Percentiles rank a stretch among this genome's conserved stretches.
These are phyloP conservation scores for Pigoraptor vietnamica DNA, from an alignment of 78 protist genomes.

Conservation along the genomic window DNA sequence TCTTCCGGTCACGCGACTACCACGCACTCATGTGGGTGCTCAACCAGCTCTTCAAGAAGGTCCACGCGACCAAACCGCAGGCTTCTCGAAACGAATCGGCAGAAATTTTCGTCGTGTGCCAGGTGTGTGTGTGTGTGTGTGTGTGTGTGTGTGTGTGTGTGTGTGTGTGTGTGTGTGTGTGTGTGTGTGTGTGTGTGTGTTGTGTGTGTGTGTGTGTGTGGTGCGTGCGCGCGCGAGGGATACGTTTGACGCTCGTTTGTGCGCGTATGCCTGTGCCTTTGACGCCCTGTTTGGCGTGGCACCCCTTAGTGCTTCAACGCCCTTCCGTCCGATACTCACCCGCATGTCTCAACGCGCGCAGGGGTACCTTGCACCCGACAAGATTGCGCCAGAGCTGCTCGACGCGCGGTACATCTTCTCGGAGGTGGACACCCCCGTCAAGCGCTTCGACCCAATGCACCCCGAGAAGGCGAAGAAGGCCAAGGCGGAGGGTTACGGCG, in stretches of 20 bases:
- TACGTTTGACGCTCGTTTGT: no score
- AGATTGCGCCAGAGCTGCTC: slow-evolving; percentile 80
- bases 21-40: slow-evolving; percentile 89
- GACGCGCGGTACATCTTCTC: slow-evolving; percentile 80
- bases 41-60: slow-evolving; percentile 86
- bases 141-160: no score
- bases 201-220: no score
- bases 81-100: slow-evolving; percentile 92
- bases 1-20: slow-evolving; percentile 97
- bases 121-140: background rate
- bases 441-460: no score
- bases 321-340: no score
- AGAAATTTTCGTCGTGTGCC: slow-evolving; percentile 97
- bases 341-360: background rate
- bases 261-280: no score
- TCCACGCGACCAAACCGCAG: slow-evolving; percentile 94
- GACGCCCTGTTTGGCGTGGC: no score
- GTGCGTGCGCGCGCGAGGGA: no score
- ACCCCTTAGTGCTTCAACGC: no score
- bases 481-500: slow-evolving; percentile 59
- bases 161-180: no score
- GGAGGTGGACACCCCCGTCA: slow-evolving; percentile 38
- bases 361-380: slow-evolving; percentile 84
- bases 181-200: no score
- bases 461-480: slow-evolving; percentile 4